Percentiles rank a stretch among this genome's conserved stretches.
Conservation (phyloP, 2,329 filamentous ascomycete species). For the Pseudopyrenochaeta lycopersici region DNA sequence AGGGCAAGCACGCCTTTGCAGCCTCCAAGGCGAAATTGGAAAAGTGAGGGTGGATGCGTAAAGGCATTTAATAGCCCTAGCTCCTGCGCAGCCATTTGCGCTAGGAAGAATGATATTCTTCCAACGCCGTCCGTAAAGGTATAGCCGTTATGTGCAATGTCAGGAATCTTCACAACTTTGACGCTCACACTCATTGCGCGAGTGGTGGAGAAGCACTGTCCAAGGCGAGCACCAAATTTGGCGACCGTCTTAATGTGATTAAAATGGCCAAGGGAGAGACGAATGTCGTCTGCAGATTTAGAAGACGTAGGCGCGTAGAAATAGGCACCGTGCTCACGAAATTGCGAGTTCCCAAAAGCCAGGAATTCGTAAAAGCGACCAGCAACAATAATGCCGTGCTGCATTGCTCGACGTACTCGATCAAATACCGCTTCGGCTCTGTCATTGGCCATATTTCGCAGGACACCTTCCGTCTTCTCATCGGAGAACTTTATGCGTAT, state of each 20-base stretch:
- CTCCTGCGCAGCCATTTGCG: slow-evolving; percentile 75
- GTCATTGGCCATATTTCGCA: slow-evolving; percentile 42
- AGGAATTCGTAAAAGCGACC: slow-evolving; percentile 87
- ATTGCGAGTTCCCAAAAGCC: slow-evolving; percentile 94
- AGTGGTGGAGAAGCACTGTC: slow-evolving; percentile 96
- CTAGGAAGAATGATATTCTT: slow-evolving; percentile 83
- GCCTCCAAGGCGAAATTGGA: slow-evolving; percentile 91
- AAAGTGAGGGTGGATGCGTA: slow-evolving; percentile 75
- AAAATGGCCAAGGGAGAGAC: slow-evolving; percentile 87
- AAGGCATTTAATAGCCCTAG: slow-evolving; percentile 67
- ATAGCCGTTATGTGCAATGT: slow-evolving; percentile 73
- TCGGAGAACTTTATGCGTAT: slow-evolving; percentile 90
- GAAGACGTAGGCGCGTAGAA: slow-evolving; percentile 81
- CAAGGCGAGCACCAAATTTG: slow-evolving; percentile 87
- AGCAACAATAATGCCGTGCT: slow-evolving; percentile 82
- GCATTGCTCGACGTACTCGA: slow-evolving; percentile 75
- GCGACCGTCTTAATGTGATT: slow-evolving; percentile 82
- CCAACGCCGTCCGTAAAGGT: slow-evolving; percentile 93
- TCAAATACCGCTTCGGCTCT: slow-evolving; percentile 70
- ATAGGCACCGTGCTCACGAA: slow-evolving; percentile 89
- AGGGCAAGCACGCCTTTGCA: slow-evolving; percentile 88
- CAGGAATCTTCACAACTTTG: slow-evolving; percentile 67
- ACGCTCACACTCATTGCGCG: slow-evolving; percentile 74
- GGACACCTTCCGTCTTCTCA: slow-evolving; percentile 66
- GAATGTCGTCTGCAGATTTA: slow-evolving; percentile 77